Base-by-base conservation (phyloP, 179 eudicot genomes). In the Spinacia oleracea region DNA sequence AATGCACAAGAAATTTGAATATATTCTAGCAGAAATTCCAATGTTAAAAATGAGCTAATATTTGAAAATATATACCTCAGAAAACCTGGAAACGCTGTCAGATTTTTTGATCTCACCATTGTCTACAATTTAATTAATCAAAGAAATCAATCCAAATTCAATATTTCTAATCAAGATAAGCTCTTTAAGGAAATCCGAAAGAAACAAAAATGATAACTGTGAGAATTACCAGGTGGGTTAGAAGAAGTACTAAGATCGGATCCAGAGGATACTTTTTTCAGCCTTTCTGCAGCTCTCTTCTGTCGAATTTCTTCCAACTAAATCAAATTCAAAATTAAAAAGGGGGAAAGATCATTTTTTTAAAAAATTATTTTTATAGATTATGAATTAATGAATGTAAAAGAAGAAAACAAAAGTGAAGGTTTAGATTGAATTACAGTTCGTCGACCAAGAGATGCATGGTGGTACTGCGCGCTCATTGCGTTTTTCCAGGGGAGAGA, bases 241-340 rank as follows among this genome's bases (percentile, higher is more conserved):
- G 88, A 86, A 66, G 81, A 77, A 51, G 77, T 77, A 80, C 86
- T 83, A 38, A 90, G 94, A 90, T 92, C 97, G 0, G 92, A 87
- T 55, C 90, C 91, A 73, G 94, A 90, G 0, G 94, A 84, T 38
- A 82, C 85, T 81, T 86, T 92, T 86, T 85, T 89, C 72, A 92
- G 60, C 53, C 86, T 89, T 46, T 92, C 94, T n/a, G 97, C 94
- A 10, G 94, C 94, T 71, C 94, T 87, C 78, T 89, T 92, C 80
- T 88, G 94, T 25, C 97, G 84, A 62, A 92, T 90, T 74, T 92
- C 97, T 82, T 91, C 93, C 85, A 95, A 72, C 98, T 95, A 66
- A 45, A 51, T 42, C 40, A n/a, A 32, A 55, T 78, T 27, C 31
- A 66, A 53, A 42, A 31, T 6, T 31, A 34, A 42, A 48, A 82